phyloP scores from a whole-genome alignment of 208 protist genomes.

The Trypanosoma melophagium region DNA sequence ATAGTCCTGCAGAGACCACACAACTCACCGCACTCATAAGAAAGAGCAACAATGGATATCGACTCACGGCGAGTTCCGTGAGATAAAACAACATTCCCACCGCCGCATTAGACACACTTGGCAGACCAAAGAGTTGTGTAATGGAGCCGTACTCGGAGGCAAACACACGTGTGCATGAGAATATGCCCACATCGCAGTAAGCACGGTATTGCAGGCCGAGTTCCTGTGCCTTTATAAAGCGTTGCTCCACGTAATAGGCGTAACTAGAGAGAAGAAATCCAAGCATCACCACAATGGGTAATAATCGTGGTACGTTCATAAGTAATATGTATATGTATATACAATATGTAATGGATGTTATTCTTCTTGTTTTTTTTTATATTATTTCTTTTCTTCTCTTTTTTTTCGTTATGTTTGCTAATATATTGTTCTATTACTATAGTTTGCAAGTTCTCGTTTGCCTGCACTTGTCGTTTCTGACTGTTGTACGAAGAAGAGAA shows the following conservation, averaged over 20 bases:
- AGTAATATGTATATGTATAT: slow-evolving; percentile 26
- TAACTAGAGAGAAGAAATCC: slow-evolving; percentile 64
- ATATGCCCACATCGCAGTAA: slow-evolving; percentile 68
- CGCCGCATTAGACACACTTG: slow-evolving; percentile 59
- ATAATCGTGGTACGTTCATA: not conserved
- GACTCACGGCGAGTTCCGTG: slow-evolving; percentile 39
- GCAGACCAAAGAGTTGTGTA: slow-evolving; percentile 60
- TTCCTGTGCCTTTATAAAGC: slow-evolving; percentile 36
- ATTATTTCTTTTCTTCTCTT: too few relatives aligned
- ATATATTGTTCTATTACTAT: too few relatives aligned
- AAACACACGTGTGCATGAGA: slow-evolving; percentile 75
- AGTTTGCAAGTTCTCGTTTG: too few relatives aligned
- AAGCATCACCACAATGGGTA: slow-evolving; percentile 32
- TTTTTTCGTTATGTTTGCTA: too few relatives aligned
- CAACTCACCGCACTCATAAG: slow-evolving; percentile 39
- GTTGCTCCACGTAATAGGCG: slow-evolving; percentile 67
- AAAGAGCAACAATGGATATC: slow-evolving; percentile 41
- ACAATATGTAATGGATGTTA: slow-evolving; percentile 9
- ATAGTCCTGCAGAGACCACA: slow-evolving; percentile 39
- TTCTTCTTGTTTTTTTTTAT: too few relatives aligned
- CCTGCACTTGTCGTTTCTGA: too few relatives aligned
- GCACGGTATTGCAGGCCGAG: slow-evolving; percentile 47
- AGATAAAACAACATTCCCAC: slow-evolving; percentile 68
- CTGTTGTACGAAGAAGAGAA: too few relatives aligned
- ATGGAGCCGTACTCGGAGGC: slow-evolving; percentile 61